phyloP scores from a whole-genome alignment of 805 yeast genomes.

The Kodamaea neixiangensis region DNA sequence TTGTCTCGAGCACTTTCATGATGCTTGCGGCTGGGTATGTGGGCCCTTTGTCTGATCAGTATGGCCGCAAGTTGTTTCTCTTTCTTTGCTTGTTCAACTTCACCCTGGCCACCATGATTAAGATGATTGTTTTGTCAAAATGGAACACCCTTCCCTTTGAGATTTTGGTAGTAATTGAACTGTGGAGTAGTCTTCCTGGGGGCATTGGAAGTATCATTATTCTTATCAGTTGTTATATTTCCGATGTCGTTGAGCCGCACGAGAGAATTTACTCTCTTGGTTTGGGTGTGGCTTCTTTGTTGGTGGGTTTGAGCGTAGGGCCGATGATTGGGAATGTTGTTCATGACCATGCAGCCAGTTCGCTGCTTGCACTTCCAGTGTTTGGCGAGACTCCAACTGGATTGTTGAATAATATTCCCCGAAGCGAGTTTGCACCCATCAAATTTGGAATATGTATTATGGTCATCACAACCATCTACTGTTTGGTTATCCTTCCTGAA shows the following conservation, averaged over 20 bases:
- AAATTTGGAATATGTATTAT: constrained; percentile 36
- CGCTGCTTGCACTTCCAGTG: not conserved
- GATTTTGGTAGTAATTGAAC: constrained; percentile 43
- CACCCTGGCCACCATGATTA: constrained; percentile 15
- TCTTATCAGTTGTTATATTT: constrained; percentile 64
- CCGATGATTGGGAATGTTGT: constrained; percentile 56
- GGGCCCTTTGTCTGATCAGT: constrained; percentile 39
- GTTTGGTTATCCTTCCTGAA: constrained; percentile 52
- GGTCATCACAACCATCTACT: constrained; percentile 29
- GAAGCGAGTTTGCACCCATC: constrained; percentile 34
- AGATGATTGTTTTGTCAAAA: constrained; percentile 22
- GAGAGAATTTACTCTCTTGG: constrained; percentile 62
- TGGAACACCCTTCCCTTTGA: constrained; percentile 30
- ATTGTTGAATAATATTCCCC: constrained; percentile 3
- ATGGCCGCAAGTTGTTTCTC: constrained; percentile 36
- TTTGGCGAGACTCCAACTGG: not conserved
- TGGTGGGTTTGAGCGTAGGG: constrained; percentile 62
- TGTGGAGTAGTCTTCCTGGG: constrained; percentile 60
- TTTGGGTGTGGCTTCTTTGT: constrained; percentile 56
- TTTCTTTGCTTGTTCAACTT: constrained; percentile 19
- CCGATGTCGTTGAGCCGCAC: constrained; percentile 69
- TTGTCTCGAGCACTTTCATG: constrained; percentile 46
- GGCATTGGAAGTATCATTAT: constrained; percentile 58
- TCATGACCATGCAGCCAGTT: not conserved
- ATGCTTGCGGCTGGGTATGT: constrained; percentile 56